Evolutionary conservation across 352 stramenopile species (phyloP), one percentile per base, ranked within the genome.

Genomic region (Phytophthora fragariaefolia): DNA sequence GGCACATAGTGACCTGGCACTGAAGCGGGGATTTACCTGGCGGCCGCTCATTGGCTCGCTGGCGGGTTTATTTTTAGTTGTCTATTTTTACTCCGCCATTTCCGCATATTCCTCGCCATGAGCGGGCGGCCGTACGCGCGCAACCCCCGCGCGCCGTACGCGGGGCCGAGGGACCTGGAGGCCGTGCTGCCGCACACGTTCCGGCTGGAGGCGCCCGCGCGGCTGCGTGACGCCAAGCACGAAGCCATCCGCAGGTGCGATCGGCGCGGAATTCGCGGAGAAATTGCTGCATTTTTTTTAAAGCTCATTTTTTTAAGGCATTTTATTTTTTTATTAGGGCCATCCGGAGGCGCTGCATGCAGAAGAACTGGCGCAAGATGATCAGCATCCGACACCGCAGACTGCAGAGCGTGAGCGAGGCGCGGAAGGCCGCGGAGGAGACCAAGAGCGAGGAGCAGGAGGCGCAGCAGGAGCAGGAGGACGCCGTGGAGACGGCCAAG

Each of bases 281-380:
- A 48, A 47, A 30, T 5, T 6, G 12, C n/a, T n/a, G n/a, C n/a
- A n/a, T n/a, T 49, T n/a, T n/a, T 40, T 15, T 24, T 20, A 32
- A n/a, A 3, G 7, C 9, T 27, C 13, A 4, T 34, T 10, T 53
- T 46, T 46, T 0, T n/a, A 38, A 17, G 57, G n/a, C 24, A 54
- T 67, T 66, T 34, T 42, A 56, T 8, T 32, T 56, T 28, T 20
- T 63, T 24, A 20, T 24, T 58, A 92, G 84, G 52, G 80, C 69
- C 15, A 92, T 92, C 32, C 82, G 82, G 20, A 63, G 79, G 26
- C 82, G 77, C 38, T 91, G 82, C 51, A 86, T 79, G 73, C 82
- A 92, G 64, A 92, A 92, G 50, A 93, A 93, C 75, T 93, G 85
- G 85, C 82, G 83, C 57, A 93, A 93, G 58, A 67, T 93, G 66